Evolutionary conservation across 139 green algal species (phyloP).

Genomic region (Raphidocelis subcapitata): DNA sequence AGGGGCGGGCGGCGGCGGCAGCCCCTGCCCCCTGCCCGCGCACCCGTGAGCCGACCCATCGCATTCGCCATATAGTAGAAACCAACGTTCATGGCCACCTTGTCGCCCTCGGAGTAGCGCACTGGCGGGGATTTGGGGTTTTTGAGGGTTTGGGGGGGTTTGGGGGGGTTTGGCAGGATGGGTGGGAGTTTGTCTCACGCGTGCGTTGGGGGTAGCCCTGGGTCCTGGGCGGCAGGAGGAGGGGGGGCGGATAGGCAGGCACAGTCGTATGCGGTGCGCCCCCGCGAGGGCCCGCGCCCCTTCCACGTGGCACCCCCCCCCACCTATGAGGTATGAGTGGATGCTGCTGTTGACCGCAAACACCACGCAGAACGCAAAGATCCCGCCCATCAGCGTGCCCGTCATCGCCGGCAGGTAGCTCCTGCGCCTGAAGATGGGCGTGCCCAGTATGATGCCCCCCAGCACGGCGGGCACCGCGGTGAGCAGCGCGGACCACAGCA

Average conservation of each 20-base stretch:
- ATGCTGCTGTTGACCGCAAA: slow-evolving; percentile 87
- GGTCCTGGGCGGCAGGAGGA: too few species aligned
- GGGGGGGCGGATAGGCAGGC: too few species aligned
- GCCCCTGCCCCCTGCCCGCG: neutral
- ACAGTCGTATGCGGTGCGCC: too few species aligned
- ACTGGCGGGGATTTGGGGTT: too few species aligned
- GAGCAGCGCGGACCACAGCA: slow-evolving; percentile 71
- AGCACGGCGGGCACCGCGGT: slow-evolving; percentile 51
- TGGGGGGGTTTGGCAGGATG: too few species aligned
- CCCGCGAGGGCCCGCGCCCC: too few species aligned
- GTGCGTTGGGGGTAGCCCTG: too few species aligned
- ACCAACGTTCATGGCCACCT: slow-evolving; percentile 82
- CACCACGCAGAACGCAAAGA: slow-evolving; percentile 76
- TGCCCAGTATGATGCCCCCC: slow-evolving; percentile 53
- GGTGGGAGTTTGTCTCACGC: too few species aligned
- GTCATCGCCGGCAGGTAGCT: slow-evolving; percentile 41
- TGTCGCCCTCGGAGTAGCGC: slow-evolving; percentile 71
- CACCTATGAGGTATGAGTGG: slow-evolving; percentile 86
- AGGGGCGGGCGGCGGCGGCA: neutral
- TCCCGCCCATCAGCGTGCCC: slow-evolving; percentile 35
- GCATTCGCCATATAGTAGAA: slow-evolving; percentile 90
- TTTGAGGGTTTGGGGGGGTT: too few species aligned
- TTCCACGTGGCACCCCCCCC: slow-evolving; percentile 42
- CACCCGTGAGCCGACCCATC: slow-evolving; percentile 63
- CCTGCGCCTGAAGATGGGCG: slow-evolving; percentile 10